These are phyloP conservation scores for Smittium mucronatum DNA, from an alignment of 371 early-diverging fungal species.

Conservation along the genomic window DNA sequence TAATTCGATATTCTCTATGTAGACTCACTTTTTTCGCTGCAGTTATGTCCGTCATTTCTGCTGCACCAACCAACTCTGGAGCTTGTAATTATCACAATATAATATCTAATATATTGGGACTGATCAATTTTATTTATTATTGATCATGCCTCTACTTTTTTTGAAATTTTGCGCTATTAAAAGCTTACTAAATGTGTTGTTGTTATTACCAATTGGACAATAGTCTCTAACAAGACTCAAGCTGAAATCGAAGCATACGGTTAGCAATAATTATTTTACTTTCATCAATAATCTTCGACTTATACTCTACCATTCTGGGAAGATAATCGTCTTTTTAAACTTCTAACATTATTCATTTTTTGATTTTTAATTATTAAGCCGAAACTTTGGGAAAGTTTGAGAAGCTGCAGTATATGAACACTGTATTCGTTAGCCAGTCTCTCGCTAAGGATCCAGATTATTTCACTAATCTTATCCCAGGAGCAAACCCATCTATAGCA, in stretches of 20 bases:
- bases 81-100: not conserved
- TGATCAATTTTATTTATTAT: not conserved
- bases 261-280: not conserved
- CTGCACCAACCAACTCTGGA: not conserved
- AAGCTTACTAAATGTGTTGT: too few relatives aligned
- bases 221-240: not conserved
- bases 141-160: not conserved
- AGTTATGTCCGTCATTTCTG: not conserved
- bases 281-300: not conserved
- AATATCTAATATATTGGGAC: not conserved
- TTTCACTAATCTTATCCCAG: conserved; percentile 44
- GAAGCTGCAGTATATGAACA: conserved; percentile 23
- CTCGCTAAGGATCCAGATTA: conserved; percentile 36
- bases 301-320: not conserved
- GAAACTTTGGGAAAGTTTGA: not conserved
- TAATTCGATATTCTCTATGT: too few relatives aligned
- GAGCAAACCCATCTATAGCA: conserved; percentile 74
- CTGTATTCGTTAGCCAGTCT: conserved; percentile 40
- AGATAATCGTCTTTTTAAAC: not conserved
- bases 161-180: too few relatives aligned
- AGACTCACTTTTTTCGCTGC: not conserved
- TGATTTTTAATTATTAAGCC: not conserved
- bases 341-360: not conserved
- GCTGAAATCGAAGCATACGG: not conserved
- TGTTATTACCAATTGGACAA: not conserved